Percentiles rank a stretch among this genome's conserved stretches.
phyloP scores from a whole-genome alignment of 2,329 filamentous ascomycete genomes.

The Pseudogymnoascus sp. region DNA sequence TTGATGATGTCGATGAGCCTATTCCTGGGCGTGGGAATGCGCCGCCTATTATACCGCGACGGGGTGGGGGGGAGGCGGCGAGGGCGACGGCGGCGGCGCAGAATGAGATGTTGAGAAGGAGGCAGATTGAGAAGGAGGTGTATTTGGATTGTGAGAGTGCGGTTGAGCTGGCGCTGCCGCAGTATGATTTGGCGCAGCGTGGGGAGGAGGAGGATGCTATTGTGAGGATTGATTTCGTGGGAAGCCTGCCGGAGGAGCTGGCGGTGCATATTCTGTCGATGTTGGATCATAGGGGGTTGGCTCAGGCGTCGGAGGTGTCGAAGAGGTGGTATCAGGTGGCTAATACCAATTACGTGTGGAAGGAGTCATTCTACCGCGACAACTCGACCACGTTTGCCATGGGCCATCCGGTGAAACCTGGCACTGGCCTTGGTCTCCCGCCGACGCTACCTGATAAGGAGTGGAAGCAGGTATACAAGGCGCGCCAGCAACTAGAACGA shows the following conservation, averaged over 20 bases:
- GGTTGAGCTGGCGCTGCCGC: slow-evolving; percentile 43
- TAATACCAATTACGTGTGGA: slow-evolving; percentile 52
- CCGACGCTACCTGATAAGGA: slow-evolving; percentile 53
- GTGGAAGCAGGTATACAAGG: slow-evolving; percentile 80
- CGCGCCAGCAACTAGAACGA: slow-evolving; percentile 64
- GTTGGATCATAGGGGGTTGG: slow-evolving; percentile 46
- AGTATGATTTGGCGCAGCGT: slow-evolving; percentile 23
- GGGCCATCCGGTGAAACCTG: slow-evolving; percentile 43
- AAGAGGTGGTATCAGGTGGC: slow-evolving; percentile 41
- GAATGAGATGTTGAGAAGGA: slow-evolving; percentile 37
- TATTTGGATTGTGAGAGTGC: slow-evolving; percentile 56
- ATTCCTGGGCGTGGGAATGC: slow-evolving; percentile 36
- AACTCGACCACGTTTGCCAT: slow-evolving; percentile 55
- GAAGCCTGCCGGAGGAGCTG: slow-evolving; percentile 47
- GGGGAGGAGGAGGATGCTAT: slow-evolving; percentile 37
- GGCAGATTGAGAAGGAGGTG: slow-evolving; percentile 35
- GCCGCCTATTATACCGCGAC: slow-evolving; percentile 52
- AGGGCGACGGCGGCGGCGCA: slow-evolving; percentile 51
- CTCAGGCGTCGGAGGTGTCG: slow-evolving; percentile 43
- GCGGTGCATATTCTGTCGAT: slow-evolving; percentile 50
- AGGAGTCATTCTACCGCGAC: slow-evolving; percentile 54
- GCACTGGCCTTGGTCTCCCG: slow-evolving; percentile 51
- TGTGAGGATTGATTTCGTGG: slow-evolving; percentile 51
- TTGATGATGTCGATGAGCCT: slow-evolving; percentile 10
- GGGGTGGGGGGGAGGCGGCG: slow-evolving; percentile 53